These are phyloP conservation scores for Apiotrichum laibachii DNA, from an alignment of 1,284 basidiomycete species.

Conservation along the genomic window DNA sequence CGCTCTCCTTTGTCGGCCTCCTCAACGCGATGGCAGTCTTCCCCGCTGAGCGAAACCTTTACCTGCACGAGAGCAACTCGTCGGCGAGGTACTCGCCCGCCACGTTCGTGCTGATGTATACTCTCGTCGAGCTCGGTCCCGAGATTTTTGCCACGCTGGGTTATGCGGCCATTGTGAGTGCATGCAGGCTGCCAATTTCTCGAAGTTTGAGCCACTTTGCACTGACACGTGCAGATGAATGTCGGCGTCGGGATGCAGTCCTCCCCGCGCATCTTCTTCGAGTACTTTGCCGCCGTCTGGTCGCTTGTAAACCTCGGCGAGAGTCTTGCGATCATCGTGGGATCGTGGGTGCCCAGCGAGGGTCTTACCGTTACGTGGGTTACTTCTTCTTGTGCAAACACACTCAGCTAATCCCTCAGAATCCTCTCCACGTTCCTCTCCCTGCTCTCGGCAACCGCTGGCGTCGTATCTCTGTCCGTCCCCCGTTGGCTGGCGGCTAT, in stretches of 20 bases:
- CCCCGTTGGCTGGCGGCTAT: conserved; percentile 50
- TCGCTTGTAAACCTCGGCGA: conserved; percentile 51
- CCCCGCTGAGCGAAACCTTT: conserved; percentile 52
- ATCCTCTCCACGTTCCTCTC: conserved; percentile 50
- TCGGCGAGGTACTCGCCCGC: conserved; percentile 50
- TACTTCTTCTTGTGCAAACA: not conserved
- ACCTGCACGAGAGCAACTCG: conserved; percentile 51
- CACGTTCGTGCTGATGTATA: conserved; percentile 53
- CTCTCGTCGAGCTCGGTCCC: conserved; percentile 50
- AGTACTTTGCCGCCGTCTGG: conserved; percentile 51
- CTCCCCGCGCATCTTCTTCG: conserved; percentile 50
- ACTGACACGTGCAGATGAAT: conserved; percentile 42
- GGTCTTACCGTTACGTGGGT: conserved; percentile 41
- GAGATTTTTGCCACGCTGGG: conserved; percentile 43
- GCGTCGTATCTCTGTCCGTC: conserved; percentile 51
- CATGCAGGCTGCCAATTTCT: conserved; percentile 1
- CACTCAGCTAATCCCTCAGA: conserved; percentile 41
- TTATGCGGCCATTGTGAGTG: conserved; percentile 35
- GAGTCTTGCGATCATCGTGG: conserved; percentile 41
- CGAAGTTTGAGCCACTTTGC: conserved; percentile 2
- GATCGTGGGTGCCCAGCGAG: conserved; percentile 36
- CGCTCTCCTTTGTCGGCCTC: conserved; percentile 49
- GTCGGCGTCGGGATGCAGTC: conserved; percentile 52
- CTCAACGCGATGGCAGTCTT: conserved; percentile 53
- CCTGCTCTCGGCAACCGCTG: conserved; percentile 42